These are phyloP conservation scores for Flaveria floridana DNA, from an alignment of 140 eudicot species.

Conservation along the genomic window DNA sequence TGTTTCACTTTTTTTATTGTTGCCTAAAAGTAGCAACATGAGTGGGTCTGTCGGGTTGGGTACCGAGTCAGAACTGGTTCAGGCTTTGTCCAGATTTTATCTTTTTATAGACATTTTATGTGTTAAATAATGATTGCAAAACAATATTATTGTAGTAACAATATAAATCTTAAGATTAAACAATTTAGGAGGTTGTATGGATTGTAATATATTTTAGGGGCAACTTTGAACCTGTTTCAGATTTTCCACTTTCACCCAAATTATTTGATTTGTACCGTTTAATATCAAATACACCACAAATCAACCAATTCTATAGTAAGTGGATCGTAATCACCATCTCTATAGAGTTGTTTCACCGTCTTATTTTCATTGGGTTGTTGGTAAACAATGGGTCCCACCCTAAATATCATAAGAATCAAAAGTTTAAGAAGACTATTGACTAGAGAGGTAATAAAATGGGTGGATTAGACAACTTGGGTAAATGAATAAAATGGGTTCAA, in stretches of 20 bases:
- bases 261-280: neutral
- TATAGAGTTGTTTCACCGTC: neutral
- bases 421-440: neutral
- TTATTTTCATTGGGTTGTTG: neutral
- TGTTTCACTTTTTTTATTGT: slow-evolving; percentile 1
- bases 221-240: neutral
- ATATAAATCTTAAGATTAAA: neutral
- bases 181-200: slow-evolving; percentile 6
- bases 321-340: neutral
- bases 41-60: neutral
- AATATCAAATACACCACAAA: neutral
- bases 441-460: neutral
- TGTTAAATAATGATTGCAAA: neutral
- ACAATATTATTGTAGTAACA: neutral
- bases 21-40: neutral
- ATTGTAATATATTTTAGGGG: neutral
- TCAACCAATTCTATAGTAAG: neutral
- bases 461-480: neutral
- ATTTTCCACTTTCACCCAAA: neutral
- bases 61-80: neutral
- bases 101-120: neutral
- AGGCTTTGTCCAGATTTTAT: neutral
- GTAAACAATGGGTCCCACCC: neutral
- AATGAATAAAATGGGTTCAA: neutral
- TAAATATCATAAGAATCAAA: neutral